Percentiles rank a stretch among this genome's conserved stretches.
These are phyloP conservation scores for Nicotiana otophora DNA, from an alignment of 257 asterid species.

Conservation along the genomic window DNA sequence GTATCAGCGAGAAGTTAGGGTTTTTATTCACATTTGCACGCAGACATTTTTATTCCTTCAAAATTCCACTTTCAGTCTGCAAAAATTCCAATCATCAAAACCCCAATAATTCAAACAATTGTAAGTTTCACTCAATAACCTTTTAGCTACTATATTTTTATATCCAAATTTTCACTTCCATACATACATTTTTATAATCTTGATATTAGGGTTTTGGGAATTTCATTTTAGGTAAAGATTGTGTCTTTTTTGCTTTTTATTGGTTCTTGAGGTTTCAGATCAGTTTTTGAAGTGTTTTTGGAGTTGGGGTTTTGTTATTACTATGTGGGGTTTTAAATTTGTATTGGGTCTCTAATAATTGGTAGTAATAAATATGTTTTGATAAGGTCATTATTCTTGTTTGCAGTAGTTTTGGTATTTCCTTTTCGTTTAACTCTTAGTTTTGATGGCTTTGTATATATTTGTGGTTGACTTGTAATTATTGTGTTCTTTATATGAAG, in stretches of 20 bases:
- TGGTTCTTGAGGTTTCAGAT: neutral
- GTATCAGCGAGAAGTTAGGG: conserved; percentile 72
- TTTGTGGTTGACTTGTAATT: neutral
- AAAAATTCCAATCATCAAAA: neutral
- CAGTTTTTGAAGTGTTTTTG: neutral
- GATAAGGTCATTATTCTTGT: neutral
- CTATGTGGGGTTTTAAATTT: neutral
- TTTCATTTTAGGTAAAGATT: neutral
- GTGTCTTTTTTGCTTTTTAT: neutral
- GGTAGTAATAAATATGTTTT: neutral
- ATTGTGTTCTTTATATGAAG: neutral
- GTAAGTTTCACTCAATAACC: conserved; percentile 2
- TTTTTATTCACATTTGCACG: conserved; percentile 34
- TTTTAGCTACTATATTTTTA: neutral
- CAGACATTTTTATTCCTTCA: neutral
- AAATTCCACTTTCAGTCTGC: conserved; percentile 13
- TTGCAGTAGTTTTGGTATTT: neutral
- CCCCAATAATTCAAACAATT: neutral
- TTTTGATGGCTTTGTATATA: neutral
- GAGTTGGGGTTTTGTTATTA: neutral
- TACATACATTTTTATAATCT: neutral
- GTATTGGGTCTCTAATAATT: neutral
- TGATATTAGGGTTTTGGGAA: neutral
- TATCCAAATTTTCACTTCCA: neutral
- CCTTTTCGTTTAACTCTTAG: neutral